These are phyloP conservation scores for Acanthamoeba royreba DNA, from an alignment of 208 protist genomes.

Conservation along the genomic window DNA sequence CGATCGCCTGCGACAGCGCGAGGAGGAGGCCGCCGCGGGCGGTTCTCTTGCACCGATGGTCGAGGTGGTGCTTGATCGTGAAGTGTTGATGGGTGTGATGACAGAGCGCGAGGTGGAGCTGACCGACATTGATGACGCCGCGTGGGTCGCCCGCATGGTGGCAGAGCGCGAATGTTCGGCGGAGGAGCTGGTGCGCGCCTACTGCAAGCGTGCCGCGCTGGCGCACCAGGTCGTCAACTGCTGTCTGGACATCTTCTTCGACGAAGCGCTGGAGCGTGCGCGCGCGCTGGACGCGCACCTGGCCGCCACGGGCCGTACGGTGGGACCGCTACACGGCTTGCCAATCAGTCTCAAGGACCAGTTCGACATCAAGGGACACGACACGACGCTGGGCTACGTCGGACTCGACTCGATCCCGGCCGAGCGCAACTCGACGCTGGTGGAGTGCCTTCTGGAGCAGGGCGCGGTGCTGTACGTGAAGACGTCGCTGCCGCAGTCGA, in stretches of 20 bases:
- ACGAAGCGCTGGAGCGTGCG: slow-evolving; percentile 24
- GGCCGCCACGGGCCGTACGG: neutral
- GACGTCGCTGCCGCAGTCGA: neutral
- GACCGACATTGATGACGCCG: neutral
- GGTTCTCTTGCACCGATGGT: neutral
- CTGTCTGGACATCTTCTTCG: neutral
- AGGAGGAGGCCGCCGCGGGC: neutral
- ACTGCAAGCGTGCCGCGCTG: neutral
- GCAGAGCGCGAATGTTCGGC: neutral
- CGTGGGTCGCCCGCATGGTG: neutral
- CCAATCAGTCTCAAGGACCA: slow-evolving; percentile 53
- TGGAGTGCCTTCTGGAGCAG: neutral
- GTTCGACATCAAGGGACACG: slow-evolving; percentile 19
- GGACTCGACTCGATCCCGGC: neutral
- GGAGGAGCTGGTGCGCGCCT: slow-evolving; percentile 29
- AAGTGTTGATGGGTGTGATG: slow-evolving; percentile 31
- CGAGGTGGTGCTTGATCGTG: no score
- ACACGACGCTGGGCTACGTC: slow-evolving; percentile 11
- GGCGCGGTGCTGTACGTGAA: slow-evolving; percentile 46
- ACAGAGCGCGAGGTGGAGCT: neutral
- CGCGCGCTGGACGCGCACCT: neutral
- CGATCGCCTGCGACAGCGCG: neutral
- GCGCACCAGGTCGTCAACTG: slow-evolving; percentile 18
- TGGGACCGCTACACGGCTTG: slow-evolving; percentile 42
- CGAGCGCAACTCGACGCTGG: neutral